Evolutionary conservation across 345 rosid genomes (phyloP), one percentile per base, ranked within the genome.

Genomic region (Angophora floribunda): DNA sequence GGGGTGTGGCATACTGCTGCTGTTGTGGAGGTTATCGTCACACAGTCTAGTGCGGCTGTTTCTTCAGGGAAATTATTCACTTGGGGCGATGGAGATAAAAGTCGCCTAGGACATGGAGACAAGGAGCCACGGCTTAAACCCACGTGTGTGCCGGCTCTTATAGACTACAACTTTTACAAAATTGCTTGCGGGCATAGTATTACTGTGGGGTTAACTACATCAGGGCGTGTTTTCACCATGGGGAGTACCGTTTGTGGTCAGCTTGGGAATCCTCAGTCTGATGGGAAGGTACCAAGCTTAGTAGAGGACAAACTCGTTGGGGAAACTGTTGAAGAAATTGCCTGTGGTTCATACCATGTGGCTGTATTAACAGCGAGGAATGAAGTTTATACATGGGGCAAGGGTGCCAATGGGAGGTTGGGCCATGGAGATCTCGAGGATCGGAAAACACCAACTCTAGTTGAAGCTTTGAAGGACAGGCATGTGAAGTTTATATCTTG

Each of bases 1-100:
- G 99, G 99, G 53, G 99, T 96, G 75, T 97, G 99, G 99, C 99
- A 97, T 91, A 96, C 99, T 88, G 98, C 99, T 92, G 99, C 99
- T 65, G 92, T 96, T 52, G 99, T 97, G 86, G 99, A 97, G 90
- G 98, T 97, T 89, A 95, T 96, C 88, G 99, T 93, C 53, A 93
- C 97, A 52, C 97, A 93, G 90, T 95, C 97, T 85, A 95, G 94
- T 91, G 91, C 98, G 59, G 95, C 97, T 87, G 51, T 93, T 88
- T 93, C 95, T 85, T 97, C 97, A 21, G 99, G 98, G 87, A 97
- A 95, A 91, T 92, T 97, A 87, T 97, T 97, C 92, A 97, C 99
- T 45, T 97, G 99, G 99, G 99, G 99, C 67, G 99, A 97, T 90
- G 99, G 99, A 63, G 99, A 97, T 91, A 97, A 97, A 91, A 91